These are phyloP conservation scores for Populus tomentosa DNA, from an alignment of 441 rosid species.

Conservation along the genomic window DNA sequence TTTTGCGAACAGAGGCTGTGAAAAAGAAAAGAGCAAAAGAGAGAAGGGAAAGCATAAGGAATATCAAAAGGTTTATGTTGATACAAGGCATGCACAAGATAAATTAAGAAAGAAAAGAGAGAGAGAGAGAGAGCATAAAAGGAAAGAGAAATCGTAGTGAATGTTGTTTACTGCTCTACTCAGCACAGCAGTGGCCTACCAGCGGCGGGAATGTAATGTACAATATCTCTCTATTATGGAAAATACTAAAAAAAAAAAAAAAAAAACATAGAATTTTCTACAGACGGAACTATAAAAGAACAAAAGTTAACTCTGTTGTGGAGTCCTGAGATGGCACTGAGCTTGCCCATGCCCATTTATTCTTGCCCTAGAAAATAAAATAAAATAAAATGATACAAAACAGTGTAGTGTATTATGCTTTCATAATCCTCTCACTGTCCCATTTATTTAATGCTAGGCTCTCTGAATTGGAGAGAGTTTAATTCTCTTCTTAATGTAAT, in stretches of 20 bases:
- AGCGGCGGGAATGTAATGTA: constrained; percentile 39
- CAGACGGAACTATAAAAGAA: neutral
- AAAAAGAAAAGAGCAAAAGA: neutral
- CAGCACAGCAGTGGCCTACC: constrained; percentile 26
- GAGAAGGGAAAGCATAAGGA: neutral
- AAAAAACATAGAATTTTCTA: neutral
- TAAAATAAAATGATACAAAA: neutral
- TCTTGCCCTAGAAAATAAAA: too few relatives aligned
- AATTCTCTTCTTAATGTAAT: neutral
- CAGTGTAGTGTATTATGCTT: neutral
- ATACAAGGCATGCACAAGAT: neutral
- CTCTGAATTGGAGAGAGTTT: too few relatives aligned
- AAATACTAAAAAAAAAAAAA: neutral
- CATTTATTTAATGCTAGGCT: too few relatives aligned
- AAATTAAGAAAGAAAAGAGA: neutral
- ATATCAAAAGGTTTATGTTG: neutral
- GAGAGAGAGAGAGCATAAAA: neutral
- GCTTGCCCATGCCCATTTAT: neutral
- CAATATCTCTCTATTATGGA: neutral
- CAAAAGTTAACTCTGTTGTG: neutral
- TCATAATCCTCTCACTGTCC: neutral
- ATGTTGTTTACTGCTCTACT: constrained; percentile 10
- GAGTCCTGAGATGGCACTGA: neutral
- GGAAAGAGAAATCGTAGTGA: constrained; percentile 8
- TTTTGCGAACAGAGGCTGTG: neutral